These are phyloP conservation scores for Punctularia strigosozonata DNA, from an alignment of 768 basidiomycete genomes.

Conservation along the genomic window DNA sequence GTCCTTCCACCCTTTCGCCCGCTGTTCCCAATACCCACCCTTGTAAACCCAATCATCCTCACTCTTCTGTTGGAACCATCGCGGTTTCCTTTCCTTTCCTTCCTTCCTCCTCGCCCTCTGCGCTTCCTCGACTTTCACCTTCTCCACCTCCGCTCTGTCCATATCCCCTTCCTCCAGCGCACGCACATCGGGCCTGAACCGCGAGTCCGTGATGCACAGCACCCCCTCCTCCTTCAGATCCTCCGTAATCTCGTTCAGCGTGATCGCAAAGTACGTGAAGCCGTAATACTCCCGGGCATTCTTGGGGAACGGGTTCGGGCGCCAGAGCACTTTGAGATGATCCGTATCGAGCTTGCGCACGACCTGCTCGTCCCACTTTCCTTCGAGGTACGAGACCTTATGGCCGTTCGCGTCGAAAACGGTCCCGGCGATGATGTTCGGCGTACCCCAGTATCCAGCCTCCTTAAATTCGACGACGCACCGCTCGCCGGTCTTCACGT, in stretches of 20 bases:
- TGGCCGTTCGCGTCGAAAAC: conserved; percentile 44
- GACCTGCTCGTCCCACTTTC: conserved; percentile 82
- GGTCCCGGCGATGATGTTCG: conserved; percentile 58
- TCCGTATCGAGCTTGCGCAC: conserved; percentile 56
- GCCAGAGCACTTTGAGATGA: conserved; percentile 70
- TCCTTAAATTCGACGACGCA: conserved; percentile 82
- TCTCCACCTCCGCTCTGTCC: conserved; percentile 61
- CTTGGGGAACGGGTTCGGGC: conserved; percentile 60
- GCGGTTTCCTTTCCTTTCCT: conserved; percentile 47
- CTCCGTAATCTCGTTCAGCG: conserved; percentile 68
- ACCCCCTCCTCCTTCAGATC: conserved; percentile 50
- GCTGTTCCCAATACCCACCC: conserved; percentile 79
- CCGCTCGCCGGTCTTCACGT: conserved; percentile 37
- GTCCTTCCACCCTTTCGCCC: conserved; percentile 52
- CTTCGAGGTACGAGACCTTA: conserved; percentile 56
- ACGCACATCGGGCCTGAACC: conserved; percentile 70
- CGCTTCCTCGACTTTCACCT: conserved; percentile 58
- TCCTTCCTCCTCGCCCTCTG: conserved; percentile 62
- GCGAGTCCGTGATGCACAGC: conserved; percentile 74
- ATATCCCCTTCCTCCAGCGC: conserved; percentile 71
- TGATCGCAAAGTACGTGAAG: conserved; percentile 70
- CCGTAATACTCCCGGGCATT: conserved; percentile 67
- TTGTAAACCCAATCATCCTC: conserved; percentile 69
- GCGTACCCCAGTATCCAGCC: conserved; percentile 71
- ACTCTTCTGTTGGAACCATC: conserved; percentile 63